These are phyloP conservation scores for Kernera saxatilis DNA, from an alignment of 345 rosid genomes.

Conservation along the genomic window DNA sequence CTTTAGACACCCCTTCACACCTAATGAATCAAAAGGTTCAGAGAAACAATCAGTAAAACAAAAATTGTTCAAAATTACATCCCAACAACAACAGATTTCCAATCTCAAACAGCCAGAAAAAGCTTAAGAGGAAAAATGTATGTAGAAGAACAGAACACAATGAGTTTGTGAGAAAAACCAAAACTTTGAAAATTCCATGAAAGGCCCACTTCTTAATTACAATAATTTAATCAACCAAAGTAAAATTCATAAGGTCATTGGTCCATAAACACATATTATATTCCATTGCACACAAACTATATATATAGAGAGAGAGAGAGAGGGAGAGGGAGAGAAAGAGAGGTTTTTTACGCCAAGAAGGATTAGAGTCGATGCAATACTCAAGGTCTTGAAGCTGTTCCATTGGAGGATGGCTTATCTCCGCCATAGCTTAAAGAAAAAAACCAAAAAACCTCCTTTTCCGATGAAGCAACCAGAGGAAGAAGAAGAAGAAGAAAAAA, in stretches of 20 bases:
- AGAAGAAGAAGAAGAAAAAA: slow-evolving; percentile 4
- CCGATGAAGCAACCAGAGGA: slow-evolving; percentile 3
- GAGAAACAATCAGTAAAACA: background rate
- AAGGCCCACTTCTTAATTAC: background rate
- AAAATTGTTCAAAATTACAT: background rate
- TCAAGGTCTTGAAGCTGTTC: slow-evolving; percentile 97
- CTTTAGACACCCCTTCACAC: background rate
- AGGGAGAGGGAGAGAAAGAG: slow-evolving; percentile 3
- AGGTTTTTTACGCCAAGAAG: slow-evolving; percentile 75
- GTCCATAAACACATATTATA: background rate
- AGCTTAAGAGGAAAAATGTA: background rate
- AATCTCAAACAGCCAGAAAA: background rate
- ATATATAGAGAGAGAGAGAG: background rate
- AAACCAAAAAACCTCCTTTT: background rate
- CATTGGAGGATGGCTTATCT: slow-evolving; percentile 70
- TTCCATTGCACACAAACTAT: background rate
- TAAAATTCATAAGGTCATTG: background rate
- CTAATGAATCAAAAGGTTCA: background rate
- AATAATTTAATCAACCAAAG: background rate
- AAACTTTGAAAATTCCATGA: background rate
- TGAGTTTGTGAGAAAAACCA: background rate
- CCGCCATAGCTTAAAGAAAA: slow-evolving; percentile 43
- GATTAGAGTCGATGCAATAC: slow-evolving; percentile 99
- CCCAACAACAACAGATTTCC: background rate
- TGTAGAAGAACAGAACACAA: background rate